Percentiles rank a stretch among this genome's conserved stretches.
phyloP scores from a whole-genome alignment of 2,329 filamentous ascomycete species.

The Cladobotryum protrusum region DNA sequence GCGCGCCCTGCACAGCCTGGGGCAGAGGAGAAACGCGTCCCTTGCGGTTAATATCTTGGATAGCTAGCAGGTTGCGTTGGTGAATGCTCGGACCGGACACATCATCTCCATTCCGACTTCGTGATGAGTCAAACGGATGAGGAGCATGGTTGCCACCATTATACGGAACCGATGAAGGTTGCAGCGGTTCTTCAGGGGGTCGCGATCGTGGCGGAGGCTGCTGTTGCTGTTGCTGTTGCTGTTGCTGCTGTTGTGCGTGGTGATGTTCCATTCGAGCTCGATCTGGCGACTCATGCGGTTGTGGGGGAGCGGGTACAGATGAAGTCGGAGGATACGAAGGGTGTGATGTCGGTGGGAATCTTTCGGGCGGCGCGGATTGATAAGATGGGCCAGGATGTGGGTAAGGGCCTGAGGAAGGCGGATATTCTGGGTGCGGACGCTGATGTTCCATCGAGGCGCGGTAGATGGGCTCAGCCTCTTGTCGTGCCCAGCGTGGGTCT shows the following conservation, averaged over 20 bases:
- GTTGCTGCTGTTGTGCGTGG: conserved; percentile 24
- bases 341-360: conserved; percentile 30
- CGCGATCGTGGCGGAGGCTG: conserved; percentile 35
- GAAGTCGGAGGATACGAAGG: conserved; percentile 24
- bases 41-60: conserved; percentile 75
- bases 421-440: conserved; percentile 43
- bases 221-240: conserved; percentile 29
- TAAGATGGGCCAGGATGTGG: conserved; percentile 26
- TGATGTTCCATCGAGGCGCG: conserved; percentile 33
- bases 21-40: conserved; percentile 83
- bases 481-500: conserved; percentile 29
- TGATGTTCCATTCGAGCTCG: conserved; percentile 38
- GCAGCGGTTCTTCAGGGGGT: conserved; percentile 43
- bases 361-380: conserved; percentile 25
- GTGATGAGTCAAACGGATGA: conserved; percentile 35
- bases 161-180: conserved; percentile 44
- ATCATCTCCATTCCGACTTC: conserved; percentile 38
- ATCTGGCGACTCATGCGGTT: conserved; percentile 46
- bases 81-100: conserved; percentile 48
- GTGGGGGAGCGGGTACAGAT: conserved; percentile 18
- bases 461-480: conserved; percentile 26
- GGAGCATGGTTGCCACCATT: conserved; percentile 33
- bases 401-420: conserved; percentile 35
- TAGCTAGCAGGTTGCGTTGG: conserved; percentile 63
- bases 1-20: conserved; percentile 88